phyloP scores from a whole-genome alignment of 208 protist genomes.

The Leptomonas pyrrhocoris region DNA sequence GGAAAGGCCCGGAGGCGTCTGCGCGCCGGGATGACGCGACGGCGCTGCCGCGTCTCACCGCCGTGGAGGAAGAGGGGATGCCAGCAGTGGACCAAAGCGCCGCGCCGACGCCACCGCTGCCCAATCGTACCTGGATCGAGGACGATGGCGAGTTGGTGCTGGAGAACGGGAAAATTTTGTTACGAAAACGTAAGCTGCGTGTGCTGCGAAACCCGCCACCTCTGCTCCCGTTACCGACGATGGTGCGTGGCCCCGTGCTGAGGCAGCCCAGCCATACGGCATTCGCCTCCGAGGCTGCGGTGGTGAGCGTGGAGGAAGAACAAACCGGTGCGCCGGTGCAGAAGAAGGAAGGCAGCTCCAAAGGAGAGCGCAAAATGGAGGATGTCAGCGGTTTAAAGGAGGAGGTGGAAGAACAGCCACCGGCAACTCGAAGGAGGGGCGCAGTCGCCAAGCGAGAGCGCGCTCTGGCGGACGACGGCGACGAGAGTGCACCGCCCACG shows the following conservation, averaged over 20 bases:
- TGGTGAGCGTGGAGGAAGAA: neutral
- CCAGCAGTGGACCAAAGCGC: neutral
- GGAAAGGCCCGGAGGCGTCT: neutral
- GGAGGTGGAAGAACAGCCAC: neutral
- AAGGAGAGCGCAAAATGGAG: neutral
- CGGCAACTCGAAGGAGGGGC: neutral
- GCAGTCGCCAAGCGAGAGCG: constrained; percentile 16
- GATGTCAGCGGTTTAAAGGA: neutral
- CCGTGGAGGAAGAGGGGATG: neutral
- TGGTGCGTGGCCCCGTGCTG: constrained; percentile 16
- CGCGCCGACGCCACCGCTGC: neutral
- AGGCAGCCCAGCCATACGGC: neutral
- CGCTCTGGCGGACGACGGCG: neutral
- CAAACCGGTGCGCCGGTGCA: neutral
- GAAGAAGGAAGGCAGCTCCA: neutral
- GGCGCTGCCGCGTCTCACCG: neutral
- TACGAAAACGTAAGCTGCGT: constrained; percentile 23
- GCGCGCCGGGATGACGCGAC: neutral
- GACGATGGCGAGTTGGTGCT: constrained; percentile 31
- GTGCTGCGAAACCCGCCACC: constrained; percentile 7
- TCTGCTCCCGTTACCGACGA: constrained; percentile 19
- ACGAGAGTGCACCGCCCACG: neutral
- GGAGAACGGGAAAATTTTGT: constrained; percentile 26
- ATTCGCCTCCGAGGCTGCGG: neutral
- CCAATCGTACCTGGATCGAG: constrained; percentile 28